These are phyloP conservation scores for Diutina catenulata DNA, from an alignment of 1,139 yeast genomes.

Conservation along the genomic window DNA sequence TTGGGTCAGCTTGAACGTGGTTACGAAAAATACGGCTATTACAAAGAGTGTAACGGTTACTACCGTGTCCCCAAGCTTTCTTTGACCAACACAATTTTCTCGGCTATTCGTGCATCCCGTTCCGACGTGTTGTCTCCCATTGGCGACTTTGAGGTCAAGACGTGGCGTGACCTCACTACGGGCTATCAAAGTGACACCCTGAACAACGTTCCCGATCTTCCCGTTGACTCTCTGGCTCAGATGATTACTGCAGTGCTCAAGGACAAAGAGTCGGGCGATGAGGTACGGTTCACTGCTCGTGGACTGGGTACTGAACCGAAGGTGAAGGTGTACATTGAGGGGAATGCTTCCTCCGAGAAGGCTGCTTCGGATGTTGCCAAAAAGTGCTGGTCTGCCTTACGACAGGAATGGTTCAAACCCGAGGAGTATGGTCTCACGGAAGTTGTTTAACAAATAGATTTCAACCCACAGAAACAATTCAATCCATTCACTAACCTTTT, in stretches of 20 bases:
- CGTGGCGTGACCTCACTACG: slow-evolving; percentile 76
- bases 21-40: slow-evolving; percentile 60
- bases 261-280: slow-evolving; percentile 16
- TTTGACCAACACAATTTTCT: slow-evolving; percentile 42
- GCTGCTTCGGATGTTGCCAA: slow-evolving; percentile 42
- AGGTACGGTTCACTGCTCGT: slow-evolving; percentile 69
- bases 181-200: slow-evolving; percentile 68
- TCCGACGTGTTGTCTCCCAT: slow-evolving; percentile 27
- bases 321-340: slow-evolving; percentile 84
- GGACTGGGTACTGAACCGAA: slow-evolving; percentile 98
- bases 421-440: neutral
- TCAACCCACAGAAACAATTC: too few relatives aligned
- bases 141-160: slow-evolving; percentile 41
- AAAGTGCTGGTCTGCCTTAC: slow-evolving; percentile 57
- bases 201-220: slow-evolving; percentile 50
- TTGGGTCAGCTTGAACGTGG: slow-evolving; percentile 44
- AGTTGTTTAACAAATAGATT: too few relatives aligned
- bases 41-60: slow-evolving; percentile 80
- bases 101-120: slow-evolving; percentile 31
- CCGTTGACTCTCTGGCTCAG: slow-evolving; percentile 61
- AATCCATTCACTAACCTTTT: too few relatives aligned
- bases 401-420: slow-evolving; percentile 50
- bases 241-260: slow-evolving; percentile 63
- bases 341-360: slow-evolving; percentile 33
- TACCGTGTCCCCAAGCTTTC: slow-evolving; percentile 50